Evolutionary conservation across 176 grass and related monocot genomes (phyloP).

Genomic region (Secale cereale): DNA sequence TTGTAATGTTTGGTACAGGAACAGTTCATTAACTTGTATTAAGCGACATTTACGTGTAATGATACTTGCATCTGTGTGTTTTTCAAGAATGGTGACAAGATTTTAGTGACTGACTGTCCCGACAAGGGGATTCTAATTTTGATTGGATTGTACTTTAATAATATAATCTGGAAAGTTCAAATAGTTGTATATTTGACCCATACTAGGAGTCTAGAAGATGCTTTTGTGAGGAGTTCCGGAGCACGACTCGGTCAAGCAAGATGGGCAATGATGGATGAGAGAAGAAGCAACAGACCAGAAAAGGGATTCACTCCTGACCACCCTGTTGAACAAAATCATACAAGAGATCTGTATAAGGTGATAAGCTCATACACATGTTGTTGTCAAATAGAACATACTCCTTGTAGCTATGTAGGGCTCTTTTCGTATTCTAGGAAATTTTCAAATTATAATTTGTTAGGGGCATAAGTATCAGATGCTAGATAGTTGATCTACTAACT

Average conservation of each 20-base stretch:
- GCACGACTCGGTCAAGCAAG: constrained; percentile 61
- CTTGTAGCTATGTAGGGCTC: background rate
- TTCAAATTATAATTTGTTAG: background rate
- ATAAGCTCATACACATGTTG: constrained; percentile 24
- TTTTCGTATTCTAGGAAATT: background rate
- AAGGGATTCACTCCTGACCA: constrained; percentile 33
- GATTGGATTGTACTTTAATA: no score
- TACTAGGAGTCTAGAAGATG: background rate
- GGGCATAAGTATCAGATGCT: constrained; percentile 3
- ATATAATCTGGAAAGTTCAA: no score
- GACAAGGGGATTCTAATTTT: no score
- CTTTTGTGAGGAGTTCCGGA: constrained; percentile 52
- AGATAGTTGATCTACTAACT: background rate
- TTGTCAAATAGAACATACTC: constrained; percentile 4
- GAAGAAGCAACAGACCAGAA: constrained; percentile 45
- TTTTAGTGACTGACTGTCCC: no score
- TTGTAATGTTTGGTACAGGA: no score
- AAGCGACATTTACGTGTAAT: no score
- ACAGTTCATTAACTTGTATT: no score
- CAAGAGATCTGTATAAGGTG: constrained; percentile 35
- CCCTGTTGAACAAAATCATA: constrained; percentile 47
- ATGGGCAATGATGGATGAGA: constrained; percentile 43
- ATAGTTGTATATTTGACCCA: no score
- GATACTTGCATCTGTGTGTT: no score
- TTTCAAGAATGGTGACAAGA: no score